These are phyloP conservation scores for Myriosclerotinia duriaeana DNA, from an alignment of 2,329 filamentous ascomycete species.

Conservation along the genomic window DNA sequence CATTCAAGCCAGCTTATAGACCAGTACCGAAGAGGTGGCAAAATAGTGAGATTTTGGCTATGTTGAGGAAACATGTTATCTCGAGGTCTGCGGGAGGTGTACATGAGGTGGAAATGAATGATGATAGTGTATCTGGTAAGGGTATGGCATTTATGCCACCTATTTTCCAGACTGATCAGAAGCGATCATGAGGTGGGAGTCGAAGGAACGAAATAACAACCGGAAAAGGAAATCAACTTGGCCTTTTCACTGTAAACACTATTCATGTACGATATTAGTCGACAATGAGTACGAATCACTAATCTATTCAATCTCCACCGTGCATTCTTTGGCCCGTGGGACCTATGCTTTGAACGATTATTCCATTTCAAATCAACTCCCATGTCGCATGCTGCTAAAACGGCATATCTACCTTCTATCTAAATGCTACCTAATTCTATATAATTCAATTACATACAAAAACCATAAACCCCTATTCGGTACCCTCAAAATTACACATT, in stretches of 20 bases:
- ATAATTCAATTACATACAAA: background rate
- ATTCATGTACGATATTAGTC: conserved; percentile 12
- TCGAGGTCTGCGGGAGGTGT: conserved; percentile 63
- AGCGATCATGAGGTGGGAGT: conserved; percentile 6
- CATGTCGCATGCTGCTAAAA: background rate
- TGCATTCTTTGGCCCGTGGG: background rate
- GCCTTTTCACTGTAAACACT: background rate
- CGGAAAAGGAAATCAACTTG: background rate
- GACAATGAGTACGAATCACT: background rate
- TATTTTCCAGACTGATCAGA: conserved; percentile 37
- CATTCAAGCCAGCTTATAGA: conserved; percentile 89
- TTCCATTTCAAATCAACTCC: background rate
- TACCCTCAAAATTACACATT: background rate
- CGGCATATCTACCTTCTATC: background rate
- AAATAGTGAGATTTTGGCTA: conserved; percentile 72
- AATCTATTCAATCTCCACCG: background rate
- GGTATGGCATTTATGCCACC: conserved; percentile 43
- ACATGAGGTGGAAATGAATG: conserved; percentile 30
- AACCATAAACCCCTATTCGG: background rate
- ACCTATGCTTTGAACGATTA: background rate
- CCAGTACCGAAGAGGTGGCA: conserved; percentile 86
- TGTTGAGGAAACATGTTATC: conserved; percentile 80
- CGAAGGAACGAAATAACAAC: background rate
- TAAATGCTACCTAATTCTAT: background rate
- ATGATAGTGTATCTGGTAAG: conserved; percentile 34